phyloP scores from a whole-genome alignment of 1,284 basidiomycete genomes.

The Coniferiporia weirii region DNA sequence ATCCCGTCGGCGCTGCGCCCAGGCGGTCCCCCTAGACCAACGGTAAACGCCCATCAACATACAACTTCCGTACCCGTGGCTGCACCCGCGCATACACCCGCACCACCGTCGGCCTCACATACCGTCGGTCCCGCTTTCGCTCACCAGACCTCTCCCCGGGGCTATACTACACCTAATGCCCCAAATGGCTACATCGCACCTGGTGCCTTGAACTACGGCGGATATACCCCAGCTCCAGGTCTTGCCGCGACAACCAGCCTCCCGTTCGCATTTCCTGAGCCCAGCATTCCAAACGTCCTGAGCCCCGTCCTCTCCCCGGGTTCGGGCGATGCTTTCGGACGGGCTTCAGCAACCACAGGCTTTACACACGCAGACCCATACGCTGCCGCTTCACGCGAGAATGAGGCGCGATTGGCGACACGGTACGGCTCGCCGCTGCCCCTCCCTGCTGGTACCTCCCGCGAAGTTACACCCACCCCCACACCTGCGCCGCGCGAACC shows the following conservation, averaged over 20 bases:
- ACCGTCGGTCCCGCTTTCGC: not conserved
- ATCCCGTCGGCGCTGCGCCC: not conserved
- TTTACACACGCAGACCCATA: not conserved
- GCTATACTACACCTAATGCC: not conserved
- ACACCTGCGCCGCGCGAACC: not conserved
- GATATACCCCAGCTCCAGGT: not conserved
- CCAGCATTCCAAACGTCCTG: not conserved
- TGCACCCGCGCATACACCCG: not conserved
- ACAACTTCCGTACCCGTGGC: not conserved
- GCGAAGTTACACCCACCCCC: not conserved
- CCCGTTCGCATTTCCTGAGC: slow-evolving; percentile 5
- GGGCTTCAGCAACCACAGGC: not conserved
- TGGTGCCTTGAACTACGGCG: not conserved
- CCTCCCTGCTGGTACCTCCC: slow-evolving; percentile 2
- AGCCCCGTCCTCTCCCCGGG: not conserved
- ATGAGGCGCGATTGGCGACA: not conserved
- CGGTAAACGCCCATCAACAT: not conserved
- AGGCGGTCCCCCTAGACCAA: not conserved
- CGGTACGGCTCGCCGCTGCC: slow-evolving; percentile 14
- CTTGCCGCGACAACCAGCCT: not conserved
- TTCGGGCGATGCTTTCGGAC: not conserved
- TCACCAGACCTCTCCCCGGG: no score
- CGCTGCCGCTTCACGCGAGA: not conserved
- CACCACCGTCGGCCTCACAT: not conserved
- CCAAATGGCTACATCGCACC: not conserved